phyloP scores from a whole-genome alignment of 345 rosid genomes.

The Mallotus nudiflorus region DNA sequence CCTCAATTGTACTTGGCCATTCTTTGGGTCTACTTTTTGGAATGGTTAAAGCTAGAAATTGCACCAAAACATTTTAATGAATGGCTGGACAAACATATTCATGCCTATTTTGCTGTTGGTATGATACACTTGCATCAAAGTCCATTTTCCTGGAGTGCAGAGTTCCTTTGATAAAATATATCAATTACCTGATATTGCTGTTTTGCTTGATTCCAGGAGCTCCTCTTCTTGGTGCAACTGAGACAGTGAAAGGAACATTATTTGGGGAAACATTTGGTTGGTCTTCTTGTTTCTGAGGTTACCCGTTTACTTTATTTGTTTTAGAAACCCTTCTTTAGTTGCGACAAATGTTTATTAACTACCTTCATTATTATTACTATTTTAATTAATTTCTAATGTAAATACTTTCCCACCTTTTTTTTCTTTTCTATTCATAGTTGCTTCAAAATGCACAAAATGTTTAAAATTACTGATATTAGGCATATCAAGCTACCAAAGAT shows the following conservation, averaged over 20 bases:
- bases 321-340: no score
- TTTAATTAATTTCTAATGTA: no score
- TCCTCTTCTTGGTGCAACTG: constrained; percentile 94
- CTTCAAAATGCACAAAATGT: not conserved
- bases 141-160: constrained; percentile 9
- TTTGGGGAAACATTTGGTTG: constrained; percentile 86
- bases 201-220: constrained; percentile 54
- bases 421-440: not conserved
- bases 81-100: constrained; percentile 95
- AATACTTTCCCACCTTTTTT: not conserved
- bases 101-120: constrained; percentile 97
- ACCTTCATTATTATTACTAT: not conserved
- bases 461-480: not conserved
- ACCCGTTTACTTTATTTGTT: constrained; percentile 32
- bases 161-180: constrained; percentile 14
- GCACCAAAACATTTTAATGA: constrained; percentile 83
- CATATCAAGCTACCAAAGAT: not conserved
- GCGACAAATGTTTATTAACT: not conserved
- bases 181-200: constrained; percentile 20
- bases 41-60: constrained; percentile 98
- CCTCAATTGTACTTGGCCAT: constrained; percentile 93
- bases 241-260: constrained; percentile 71
- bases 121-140: constrained; percentile 28
- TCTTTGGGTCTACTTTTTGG: constrained; percentile 95
- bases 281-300: constrained; percentile 98